Conservation (phyloP, 225 moss, liverwort and hornwort genomes). For the Asterella californica region DNA sequence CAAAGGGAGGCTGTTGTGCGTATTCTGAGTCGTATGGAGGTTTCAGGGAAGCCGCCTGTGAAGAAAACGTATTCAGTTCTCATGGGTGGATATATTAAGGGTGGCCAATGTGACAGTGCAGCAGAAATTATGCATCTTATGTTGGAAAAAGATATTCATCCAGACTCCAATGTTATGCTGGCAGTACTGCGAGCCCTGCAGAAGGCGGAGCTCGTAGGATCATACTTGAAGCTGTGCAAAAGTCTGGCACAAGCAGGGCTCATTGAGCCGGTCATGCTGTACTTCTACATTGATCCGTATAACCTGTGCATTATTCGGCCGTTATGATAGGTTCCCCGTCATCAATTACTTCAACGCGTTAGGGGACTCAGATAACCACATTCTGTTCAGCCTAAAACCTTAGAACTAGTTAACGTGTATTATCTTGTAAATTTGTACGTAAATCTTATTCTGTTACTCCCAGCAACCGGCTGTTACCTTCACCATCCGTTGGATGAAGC, state of each 20-base stretch:
- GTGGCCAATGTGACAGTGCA: constrained; percentile 60
- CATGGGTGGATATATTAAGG: constrained; percentile 87
- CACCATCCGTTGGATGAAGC: not conserved
- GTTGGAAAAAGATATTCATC: constrained; percentile 61
- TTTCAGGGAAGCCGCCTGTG: constrained; percentile 51
- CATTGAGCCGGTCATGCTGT: constrained; percentile 83
- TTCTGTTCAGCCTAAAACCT: not conserved
- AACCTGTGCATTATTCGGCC: constrained; percentile 87
- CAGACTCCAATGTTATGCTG: constrained; percentile 79
- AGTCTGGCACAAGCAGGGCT: constrained; percentile 68
- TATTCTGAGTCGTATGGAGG: constrained; percentile 73
- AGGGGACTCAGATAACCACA: not conserved
- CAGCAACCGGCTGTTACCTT: not conserved
- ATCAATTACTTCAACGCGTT: not conserved
- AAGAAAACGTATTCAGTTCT: constrained; percentile 84
- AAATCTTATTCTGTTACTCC: not conserved
- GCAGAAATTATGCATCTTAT: constrained; percentile 71
- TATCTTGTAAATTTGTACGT: constrained; percentile 14
- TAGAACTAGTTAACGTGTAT: constrained; percentile 9
- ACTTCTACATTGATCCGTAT: constrained; percentile 81
- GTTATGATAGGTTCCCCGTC: constrained; percentile 38
- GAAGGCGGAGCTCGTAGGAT: constrained; percentile 59
- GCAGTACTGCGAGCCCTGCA: constrained; percentile 77
- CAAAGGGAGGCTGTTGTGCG: constrained; percentile 74
- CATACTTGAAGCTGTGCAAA: constrained; percentile 79